Conservation (phyloP, 139 green algal genomes). For the Auxenochlorella pyrenoidosa region DNA sequence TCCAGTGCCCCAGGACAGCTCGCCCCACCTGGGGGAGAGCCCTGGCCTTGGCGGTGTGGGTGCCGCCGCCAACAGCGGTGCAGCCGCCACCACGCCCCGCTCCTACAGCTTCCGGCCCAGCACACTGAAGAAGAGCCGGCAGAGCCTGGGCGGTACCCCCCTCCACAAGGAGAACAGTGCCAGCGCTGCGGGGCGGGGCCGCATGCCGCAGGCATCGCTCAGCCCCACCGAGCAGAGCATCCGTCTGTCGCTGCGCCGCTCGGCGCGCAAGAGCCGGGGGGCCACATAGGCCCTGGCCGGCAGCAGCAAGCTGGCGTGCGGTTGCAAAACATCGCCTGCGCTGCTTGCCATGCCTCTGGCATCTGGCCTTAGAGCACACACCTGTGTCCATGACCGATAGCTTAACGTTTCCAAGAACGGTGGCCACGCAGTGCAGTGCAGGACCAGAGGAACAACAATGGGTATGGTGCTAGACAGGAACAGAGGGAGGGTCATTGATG, state of each 20-base stretch:
- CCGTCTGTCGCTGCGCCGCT: conserved; percentile 33
- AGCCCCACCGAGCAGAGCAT: conserved; percentile 53
- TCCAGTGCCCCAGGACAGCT: conserved; percentile 23
- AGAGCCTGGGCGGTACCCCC: background rate
- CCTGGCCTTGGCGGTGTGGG: background rate
- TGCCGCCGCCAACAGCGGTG: background rate
- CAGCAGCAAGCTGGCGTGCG: too few relatives aligned
- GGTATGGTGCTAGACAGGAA: too few relatives aligned
- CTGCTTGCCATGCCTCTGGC: too few relatives aligned
- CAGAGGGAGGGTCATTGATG: too few relatives aligned
- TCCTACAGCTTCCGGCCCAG: conserved; percentile 27
- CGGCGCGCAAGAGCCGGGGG: conserved; percentile 22
- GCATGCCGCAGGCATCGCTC: conserved; percentile 7
- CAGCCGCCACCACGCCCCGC: background rate
- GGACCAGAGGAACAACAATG: too few relatives aligned
- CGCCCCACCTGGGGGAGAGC: conserved; percentile 18
- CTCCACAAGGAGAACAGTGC: background rate
- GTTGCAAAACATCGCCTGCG: too few relatives aligned
- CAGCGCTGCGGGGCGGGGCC: too few relatives aligned
- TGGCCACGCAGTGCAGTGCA: too few relatives aligned
- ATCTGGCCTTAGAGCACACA: too few relatives aligned
- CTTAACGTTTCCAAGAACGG: too few relatives aligned
- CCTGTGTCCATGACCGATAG: too few relatives aligned
- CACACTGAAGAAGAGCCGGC: conserved; percentile 3
- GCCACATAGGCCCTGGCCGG: too few relatives aligned